These are phyloP conservation scores for Xylariaceae sp. DNA, from an alignment of 2,329 filamentous ascomycete species.

Conservation along the genomic window DNA sequence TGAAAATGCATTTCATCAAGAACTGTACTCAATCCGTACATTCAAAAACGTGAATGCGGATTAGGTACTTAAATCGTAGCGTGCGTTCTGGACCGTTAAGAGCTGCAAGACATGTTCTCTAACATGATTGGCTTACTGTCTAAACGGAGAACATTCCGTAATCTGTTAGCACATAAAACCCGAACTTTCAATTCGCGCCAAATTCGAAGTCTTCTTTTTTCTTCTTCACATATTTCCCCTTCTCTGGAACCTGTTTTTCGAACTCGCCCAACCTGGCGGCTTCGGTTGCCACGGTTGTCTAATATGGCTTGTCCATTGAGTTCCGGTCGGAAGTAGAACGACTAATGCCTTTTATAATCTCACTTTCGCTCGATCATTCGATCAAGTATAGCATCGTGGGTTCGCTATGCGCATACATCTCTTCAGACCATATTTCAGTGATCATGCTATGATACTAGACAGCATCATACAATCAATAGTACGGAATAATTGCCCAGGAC, in stretches of 20 bases:
- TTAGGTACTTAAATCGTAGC: background rate
- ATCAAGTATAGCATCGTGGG: conserved; percentile 47
- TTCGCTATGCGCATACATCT: conserved; percentile 59
- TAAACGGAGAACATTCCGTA: background rate
- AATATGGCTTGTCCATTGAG: conserved; percentile 40
- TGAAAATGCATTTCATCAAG: too few species aligned
- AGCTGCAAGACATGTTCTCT: background rate
- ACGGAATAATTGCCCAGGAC: too few species aligned
- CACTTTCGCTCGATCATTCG: conserved; percentile 42
- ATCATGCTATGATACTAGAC: background rate
- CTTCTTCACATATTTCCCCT: conserved; percentile 47
- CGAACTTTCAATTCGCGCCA: conserved; percentile 3
- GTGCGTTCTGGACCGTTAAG: background rate
- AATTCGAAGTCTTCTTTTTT: conserved; percentile 28
- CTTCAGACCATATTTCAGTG: background rate
- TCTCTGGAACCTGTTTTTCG: conserved; percentile 35
- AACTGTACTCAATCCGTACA: too few species aligned
- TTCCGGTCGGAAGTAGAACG: conserved; percentile 49
- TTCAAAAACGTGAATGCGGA: too few species aligned
- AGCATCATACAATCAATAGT: background rate
- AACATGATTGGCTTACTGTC: conserved; percentile 21
- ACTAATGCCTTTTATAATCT: conserved; percentile 56
- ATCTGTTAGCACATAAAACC: conserved; percentile 10
- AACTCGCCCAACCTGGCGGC: conserved; percentile 27
- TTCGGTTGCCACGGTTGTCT: conserved; percentile 19